These are phyloP conservation scores for Ustilago cynodontis DNA, from an alignment of 1,284 basidiomycete species.

Conservation along the genomic window DNA sequence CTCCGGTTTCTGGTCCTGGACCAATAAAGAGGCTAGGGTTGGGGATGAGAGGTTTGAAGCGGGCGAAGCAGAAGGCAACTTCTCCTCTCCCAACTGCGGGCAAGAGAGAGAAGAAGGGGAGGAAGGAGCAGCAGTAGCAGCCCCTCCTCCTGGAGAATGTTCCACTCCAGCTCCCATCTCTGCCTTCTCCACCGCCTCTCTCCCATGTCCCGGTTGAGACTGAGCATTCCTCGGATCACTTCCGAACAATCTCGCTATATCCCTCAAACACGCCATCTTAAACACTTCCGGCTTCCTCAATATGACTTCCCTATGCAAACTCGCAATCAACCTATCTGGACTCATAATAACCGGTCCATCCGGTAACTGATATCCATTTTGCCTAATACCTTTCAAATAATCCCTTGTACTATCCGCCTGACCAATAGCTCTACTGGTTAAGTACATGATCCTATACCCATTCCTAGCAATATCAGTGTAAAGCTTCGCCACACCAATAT, in stretches of 20 bases:
- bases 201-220: conserved; percentile 21
- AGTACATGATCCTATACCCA: conserved; percentile 98
- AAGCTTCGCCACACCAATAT: conserved; percentile 95
- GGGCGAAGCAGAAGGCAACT: neutral
- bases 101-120: neutral
- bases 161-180: conserved; percentile 12
- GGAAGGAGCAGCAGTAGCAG: conserved; percentile 31
- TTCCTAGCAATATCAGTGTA: conserved; percentile 96
- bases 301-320: conserved; percentile 80
- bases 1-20: conserved; percentile 35
- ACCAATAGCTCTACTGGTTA: conserved; percentile 96
- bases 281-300: conserved; percentile 94
- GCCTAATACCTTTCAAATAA: conserved; percentile 93
- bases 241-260: conserved; percentile 93
- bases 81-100: neutral
- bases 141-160: conserved; percentile 20
- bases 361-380: conserved; percentile 93
- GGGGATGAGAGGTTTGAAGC: conserved; percentile 22
- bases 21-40: conserved; percentile 3
- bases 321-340: conserved; percentile 94
- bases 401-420: conserved; percentile 97
- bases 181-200: conserved; percentile 17
- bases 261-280: conserved; percentile 98
- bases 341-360: conserved; percentile 99
- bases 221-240: conserved; percentile 67